Evolutionary conservation across 306 rosid genomes (phyloP).

Genomic region (Quillaja saponaria): DNA sequence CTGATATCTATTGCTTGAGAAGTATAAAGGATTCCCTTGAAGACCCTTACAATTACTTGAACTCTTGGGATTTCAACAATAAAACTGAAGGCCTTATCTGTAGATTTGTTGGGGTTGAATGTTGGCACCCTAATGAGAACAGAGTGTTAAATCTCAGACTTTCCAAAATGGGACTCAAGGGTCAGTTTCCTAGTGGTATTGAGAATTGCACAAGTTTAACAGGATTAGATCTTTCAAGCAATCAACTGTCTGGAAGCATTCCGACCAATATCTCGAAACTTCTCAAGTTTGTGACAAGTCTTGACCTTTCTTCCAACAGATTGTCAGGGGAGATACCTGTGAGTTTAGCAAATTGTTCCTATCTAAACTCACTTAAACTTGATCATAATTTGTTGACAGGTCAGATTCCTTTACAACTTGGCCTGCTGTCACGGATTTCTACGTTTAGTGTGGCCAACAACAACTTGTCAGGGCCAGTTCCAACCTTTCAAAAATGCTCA

Average conservation of each 20-base stretch:
- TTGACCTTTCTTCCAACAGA: constrained; percentile 76
- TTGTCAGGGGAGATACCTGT: constrained; percentile 61
- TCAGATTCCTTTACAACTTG: constrained; percentile 50
- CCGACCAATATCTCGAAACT: constrained; percentile 39
- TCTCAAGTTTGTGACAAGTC: constrained; percentile 15
- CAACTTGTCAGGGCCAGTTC: constrained; percentile 64
- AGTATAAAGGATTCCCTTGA: constrained; percentile 40
- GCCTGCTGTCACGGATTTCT: constrained; percentile 46
- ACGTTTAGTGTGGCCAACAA: constrained; percentile 52
- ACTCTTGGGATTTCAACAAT: constrained; percentile 66
- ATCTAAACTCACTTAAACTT: constrained; percentile 62
- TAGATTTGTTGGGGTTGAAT: constrained; percentile 66
- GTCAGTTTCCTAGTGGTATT: constrained; percentile 56
- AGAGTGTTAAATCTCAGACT: constrained; percentile 63
- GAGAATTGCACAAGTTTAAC: constrained; percentile 67
- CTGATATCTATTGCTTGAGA: constrained; percentile 63
- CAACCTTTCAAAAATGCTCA: not conserved
- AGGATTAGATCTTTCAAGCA: constrained; percentile 75
- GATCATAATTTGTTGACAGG: constrained; percentile 61
- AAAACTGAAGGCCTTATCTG: constrained; percentile 65
- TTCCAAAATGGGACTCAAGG: constrained; percentile 73
- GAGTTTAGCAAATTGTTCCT: constrained; percentile 43
- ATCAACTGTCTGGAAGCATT: constrained; percentile 57
- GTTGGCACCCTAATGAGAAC: constrained; percentile 93
- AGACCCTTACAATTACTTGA: constrained; percentile 56